Conservation (phyloP, 106 monocot species). For the Amphibolis antarctica region DNA sequence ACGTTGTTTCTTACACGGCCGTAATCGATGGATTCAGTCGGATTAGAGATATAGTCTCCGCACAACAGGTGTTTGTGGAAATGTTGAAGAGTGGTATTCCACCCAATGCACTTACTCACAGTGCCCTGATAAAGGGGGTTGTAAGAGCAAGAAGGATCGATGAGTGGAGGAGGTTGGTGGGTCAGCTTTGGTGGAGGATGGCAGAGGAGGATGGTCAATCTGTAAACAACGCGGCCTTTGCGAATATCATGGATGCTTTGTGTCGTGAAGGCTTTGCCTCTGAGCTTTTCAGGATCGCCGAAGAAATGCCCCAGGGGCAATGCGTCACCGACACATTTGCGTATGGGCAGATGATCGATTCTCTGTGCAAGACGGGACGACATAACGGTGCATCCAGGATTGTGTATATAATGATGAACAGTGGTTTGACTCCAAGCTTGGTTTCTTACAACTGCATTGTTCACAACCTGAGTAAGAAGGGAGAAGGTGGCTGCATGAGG, state of each 20-base stretch:
- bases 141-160: slow-evolving; percentile 33
- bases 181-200: slow-evolving; percentile 54
- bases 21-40: slow-evolving; percentile 49
- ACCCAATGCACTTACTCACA: slow-evolving; percentile 72
- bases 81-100: slow-evolving; percentile 29
- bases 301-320: slow-evolving; percentile 64
- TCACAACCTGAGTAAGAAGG: slow-evolving; percentile 52
- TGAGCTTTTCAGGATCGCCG: slow-evolving; percentile 69
- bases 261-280: slow-evolving; percentile 64
- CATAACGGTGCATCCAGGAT: slow-evolving; percentile 74
- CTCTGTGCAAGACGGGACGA: slow-evolving; percentile 44
- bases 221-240: slow-evolving; percentile 50
- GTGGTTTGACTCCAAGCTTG: slow-evolving; percentile 54
- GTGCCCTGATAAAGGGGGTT: slow-evolving; percentile 43
- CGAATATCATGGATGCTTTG: slow-evolving; percentile 57
- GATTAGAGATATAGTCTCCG: slow-evolving; percentile 25
- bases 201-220: slow-evolving; percentile 17
- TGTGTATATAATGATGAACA: slow-evolving; percentile 75
- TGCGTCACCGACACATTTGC: slow-evolving; percentile 46
- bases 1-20: slow-evolving; percentile 45
- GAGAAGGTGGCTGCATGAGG: slow-evolving; percentile 52
- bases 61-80: slow-evolving; percentile 55
- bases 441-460: slow-evolving; percentile 83
- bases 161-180: slow-evolving; percentile 33
- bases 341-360: slow-evolving; percentile 86